Evolutionary conservation across 495 filamentous ascomycete species (phyloP).

Genomic region (Hyphodiscus hymeniophilus): DNA sequence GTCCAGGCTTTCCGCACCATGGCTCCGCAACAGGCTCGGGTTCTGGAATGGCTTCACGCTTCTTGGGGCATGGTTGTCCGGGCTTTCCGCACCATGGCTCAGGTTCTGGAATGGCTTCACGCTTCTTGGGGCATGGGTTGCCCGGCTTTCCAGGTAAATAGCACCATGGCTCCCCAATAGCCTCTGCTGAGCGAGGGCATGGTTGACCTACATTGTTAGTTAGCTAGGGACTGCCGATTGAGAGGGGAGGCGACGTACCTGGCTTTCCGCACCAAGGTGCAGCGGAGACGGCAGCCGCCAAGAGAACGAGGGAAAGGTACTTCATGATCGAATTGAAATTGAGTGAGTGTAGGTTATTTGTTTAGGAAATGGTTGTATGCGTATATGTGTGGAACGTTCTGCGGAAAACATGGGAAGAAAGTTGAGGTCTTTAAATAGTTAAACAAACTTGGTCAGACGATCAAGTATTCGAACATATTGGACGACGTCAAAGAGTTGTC

Average conservation of each 20-base stretch:
- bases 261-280: conserved; percentile 3
- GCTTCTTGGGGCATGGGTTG: conserved; percentile 25
- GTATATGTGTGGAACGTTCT: no score
- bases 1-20: no score
- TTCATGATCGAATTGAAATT: conserved; percentile 28
- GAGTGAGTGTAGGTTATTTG: background rate
- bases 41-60: background rate
- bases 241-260: background rate
- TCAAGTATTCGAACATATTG: no score
- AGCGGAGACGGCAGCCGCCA: conserved; percentile 19
- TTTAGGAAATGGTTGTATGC: background rate
- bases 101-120: conserved; percentile 1
- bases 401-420: no score
- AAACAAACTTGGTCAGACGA: background rate
- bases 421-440: background rate
- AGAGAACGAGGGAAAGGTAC: conserved; percentile 28
- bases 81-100: conserved; percentile 14
- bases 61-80: conserved; percentile 25
- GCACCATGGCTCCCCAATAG: conserved; percentile 22
- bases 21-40: conserved; percentile 5
- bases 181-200: conserved; percentile 27
- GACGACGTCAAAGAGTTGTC: no score
- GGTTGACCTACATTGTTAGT: conserved; percentile 22
- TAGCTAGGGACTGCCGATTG: conserved; percentile 14
- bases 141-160: conserved; percentile 18